A percentile compares a stretch with the other conserved stretches of the same genome.
These are phyloP conservation scores for Anthracocystis panici-leucophaei DNA, from an alignment of 1,284 basidiomycete species.

Conservation along the genomic window DNA sequence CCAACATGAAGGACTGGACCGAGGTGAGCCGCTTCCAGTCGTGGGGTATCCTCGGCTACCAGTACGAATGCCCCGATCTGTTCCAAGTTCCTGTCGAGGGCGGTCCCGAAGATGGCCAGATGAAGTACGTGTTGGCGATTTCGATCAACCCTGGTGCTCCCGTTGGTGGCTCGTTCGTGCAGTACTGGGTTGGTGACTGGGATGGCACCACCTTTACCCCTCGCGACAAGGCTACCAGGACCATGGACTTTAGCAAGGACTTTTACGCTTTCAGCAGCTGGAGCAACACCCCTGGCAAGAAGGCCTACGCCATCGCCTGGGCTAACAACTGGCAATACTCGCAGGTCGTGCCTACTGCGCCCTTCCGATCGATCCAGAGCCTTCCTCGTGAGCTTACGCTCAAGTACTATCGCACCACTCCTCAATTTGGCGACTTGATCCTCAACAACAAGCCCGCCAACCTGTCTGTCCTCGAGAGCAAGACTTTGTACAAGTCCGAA, in stretches of 20 bases:
- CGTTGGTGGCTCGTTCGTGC: constrained; percentile 68
- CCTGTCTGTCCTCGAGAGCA: constrained; percentile 54
- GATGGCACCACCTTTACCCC: constrained; percentile 70
- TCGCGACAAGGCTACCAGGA: constrained; percentile 64
- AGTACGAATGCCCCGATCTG: constrained; percentile 70
- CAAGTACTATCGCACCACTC: constrained; percentile 61
- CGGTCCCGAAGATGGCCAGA: constrained; percentile 57
- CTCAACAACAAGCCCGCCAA: constrained; percentile 67
- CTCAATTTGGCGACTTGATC: constrained; percentile 62
- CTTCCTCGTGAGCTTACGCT: constrained; percentile 65
- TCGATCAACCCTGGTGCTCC: constrained; percentile 64
- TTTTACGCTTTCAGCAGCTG: constrained; percentile 71
- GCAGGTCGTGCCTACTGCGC: constrained; percentile 69
- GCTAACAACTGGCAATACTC: constrained; percentile 72
- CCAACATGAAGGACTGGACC: constrained; percentile 70
- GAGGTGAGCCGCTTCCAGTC: constrained; percentile 68
- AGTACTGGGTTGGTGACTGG: constrained; percentile 71
- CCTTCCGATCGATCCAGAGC: constrained; percentile 70
- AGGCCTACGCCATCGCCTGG: constrained; percentile 70
- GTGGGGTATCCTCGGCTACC: constrained; percentile 66
- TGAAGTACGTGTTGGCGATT: constrained; percentile 54
- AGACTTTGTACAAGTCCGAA: constrained; percentile 35
- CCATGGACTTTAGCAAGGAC: constrained; percentile 71
- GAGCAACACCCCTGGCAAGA: constrained; percentile 59
- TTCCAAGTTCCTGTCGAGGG: constrained; percentile 68